Evolutionary conservation across 2,329 filamentous ascomycete species (phyloP).

Genomic region (Neonectria ditissima): DNA sequence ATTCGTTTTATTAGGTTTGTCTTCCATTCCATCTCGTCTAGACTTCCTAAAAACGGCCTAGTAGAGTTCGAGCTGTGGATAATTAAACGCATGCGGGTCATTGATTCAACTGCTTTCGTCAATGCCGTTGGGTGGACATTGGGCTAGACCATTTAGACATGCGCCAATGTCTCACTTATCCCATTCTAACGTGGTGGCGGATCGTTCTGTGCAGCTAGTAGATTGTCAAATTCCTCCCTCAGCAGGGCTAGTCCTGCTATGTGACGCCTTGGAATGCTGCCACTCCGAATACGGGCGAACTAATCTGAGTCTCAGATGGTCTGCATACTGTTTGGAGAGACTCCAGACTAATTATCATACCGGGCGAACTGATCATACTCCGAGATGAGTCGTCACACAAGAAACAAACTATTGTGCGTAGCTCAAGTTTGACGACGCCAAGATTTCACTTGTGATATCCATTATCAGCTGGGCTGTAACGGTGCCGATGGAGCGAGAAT

Average conservation of each 20-base stretch:
- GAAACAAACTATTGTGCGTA: not conserved
- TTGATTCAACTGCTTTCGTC: not conserved
- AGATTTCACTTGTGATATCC: not conserved
- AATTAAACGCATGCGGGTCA: not conserved
- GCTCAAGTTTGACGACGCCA: not conserved
- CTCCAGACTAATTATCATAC: no score
- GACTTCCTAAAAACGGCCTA: not conserved
- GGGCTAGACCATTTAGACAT: not conserved
- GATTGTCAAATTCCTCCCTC: not conserved
- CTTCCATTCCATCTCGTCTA: conserved; percentile 24
- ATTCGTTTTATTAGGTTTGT: conserved; percentile 16
- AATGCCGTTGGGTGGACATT: not conserved
- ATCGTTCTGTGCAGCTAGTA: not conserved
- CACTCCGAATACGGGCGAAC: not conserved
- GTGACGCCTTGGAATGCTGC: not conserved
- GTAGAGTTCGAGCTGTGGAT: not conserved
- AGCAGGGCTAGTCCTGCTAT: not conserved
- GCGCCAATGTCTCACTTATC: not conserved
- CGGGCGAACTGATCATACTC: not conserved
- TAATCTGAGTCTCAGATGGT: no score
- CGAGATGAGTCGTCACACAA: not conserved
- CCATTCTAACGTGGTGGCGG: not conserved
- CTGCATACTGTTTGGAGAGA: no score
- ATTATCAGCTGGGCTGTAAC: not conserved
- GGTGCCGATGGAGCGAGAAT: not conserved